Conservation (phyloP, 495 filamentous ascomycete genomes). For the Opeltia flavorubescens region DNA sequence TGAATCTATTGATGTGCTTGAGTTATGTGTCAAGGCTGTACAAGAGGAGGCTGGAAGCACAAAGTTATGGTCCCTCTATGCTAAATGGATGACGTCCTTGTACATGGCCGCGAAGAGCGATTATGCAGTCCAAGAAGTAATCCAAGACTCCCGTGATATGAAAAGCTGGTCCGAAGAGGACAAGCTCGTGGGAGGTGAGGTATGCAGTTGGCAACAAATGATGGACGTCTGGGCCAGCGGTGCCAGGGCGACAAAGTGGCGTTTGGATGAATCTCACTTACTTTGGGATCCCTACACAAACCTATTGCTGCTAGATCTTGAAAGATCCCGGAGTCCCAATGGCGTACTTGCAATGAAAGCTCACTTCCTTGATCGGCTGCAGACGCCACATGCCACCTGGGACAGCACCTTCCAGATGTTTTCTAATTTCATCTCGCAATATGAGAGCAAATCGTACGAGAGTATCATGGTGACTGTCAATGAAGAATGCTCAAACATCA, state of each 20-base stretch:
- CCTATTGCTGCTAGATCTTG: slow-evolving; percentile 45
- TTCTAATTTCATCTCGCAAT: slow-evolving; percentile 65
- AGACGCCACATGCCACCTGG: slow-evolving; percentile 72
- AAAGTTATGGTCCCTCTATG: slow-evolving; percentile 79
- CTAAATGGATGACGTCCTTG: slow-evolving; percentile 69
- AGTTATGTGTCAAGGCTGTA: slow-evolving; percentile 67
- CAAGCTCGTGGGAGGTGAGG: slow-evolving; percentile 52
- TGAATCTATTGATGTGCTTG: slow-evolving; percentile 63
- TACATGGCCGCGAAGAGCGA: slow-evolving; percentile 38
- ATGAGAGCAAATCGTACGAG: slow-evolving; percentile 65
- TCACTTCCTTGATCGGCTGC: slow-evolving; percentile 60
- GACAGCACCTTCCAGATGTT: slow-evolving; percentile 72
- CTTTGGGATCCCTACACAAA: slow-evolving; percentile 77
- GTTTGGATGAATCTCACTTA: slow-evolving; percentile 69
- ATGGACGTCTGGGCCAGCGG: slow-evolving; percentile 68
- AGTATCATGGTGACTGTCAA: slow-evolving; percentile 60
- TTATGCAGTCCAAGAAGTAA: slow-evolving; percentile 28
- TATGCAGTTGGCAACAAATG: slow-evolving; percentile 66
- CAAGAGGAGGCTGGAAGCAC: slow-evolving; percentile 70
- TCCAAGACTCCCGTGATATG: slow-evolving; percentile 23
- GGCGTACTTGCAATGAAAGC: slow-evolving; percentile 50
- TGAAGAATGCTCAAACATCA: slow-evolving; percentile 48
- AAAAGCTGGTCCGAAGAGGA: slow-evolving; percentile 65
- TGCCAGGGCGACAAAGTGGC: slow-evolving; percentile 62
- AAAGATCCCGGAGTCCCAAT: slow-evolving; percentile 38